These are phyloP conservation scores for Penicillium sp. DNA, from an alignment of 2,329 filamentous ascomycete species.

Conservation along the genomic window DNA sequence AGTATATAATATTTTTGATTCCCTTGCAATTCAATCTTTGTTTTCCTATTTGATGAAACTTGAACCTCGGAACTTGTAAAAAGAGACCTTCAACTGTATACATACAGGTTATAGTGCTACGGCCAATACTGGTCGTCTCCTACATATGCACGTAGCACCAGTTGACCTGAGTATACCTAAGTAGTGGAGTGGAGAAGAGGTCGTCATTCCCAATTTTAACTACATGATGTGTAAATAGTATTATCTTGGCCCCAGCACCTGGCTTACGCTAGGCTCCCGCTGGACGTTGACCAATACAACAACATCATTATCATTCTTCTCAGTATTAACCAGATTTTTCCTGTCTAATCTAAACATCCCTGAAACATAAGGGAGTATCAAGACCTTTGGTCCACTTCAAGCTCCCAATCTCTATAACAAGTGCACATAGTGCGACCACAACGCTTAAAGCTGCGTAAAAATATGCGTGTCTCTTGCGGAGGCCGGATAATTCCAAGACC, in stretches of 20 bases:
- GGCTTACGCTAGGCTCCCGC: no score
- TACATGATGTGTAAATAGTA: background rate
- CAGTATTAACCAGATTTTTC: no score
- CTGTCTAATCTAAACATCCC: background rate
- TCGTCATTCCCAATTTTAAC: background rate
- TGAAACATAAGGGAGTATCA: conserved; percentile 17
- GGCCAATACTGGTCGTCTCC: no score
- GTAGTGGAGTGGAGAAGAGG: background rate
- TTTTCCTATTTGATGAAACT: background rate
- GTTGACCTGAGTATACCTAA: background rate
- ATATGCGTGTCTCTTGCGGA: conserved; percentile 61
- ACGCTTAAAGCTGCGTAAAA: conserved; percentile 48
- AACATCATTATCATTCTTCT: no score
- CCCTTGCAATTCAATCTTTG: background rate
- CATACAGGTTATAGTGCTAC: no score
- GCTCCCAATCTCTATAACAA: conserved; percentile 73
- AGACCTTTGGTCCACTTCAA: conserved; percentile 68
- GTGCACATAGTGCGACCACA: conserved; percentile 31
- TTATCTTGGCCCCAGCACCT: background rate
- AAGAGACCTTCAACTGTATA: background rate
- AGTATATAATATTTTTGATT: background rate
- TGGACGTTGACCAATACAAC: no score
- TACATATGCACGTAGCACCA: no score
- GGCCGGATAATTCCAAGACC: conserved; percentile 56
- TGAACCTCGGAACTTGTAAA: background rate